Conservation (phyloP, 2,329 filamentous ascomycete genomes). For the Hypomyces rosellus region DNA sequence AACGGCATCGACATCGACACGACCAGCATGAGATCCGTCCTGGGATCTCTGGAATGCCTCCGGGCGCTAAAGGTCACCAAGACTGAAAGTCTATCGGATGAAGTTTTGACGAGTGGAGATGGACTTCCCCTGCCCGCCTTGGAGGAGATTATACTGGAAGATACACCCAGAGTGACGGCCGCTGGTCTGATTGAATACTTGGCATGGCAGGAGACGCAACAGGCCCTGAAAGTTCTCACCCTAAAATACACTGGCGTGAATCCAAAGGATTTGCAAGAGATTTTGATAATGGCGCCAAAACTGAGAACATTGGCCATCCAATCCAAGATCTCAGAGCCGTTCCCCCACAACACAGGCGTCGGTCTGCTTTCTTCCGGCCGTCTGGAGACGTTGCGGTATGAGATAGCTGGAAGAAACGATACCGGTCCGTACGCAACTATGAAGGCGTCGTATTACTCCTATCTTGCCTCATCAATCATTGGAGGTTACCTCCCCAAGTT, state of each 20-base stretch:
- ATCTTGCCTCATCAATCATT: conserved; percentile 77
- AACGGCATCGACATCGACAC: conserved; percentile 64
- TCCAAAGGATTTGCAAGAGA: conserved; percentile 51
- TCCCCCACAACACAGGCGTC: conserved; percentile 40
- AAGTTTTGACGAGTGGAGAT: conserved; percentile 62
- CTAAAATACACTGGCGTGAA: conserved; percentile 67
- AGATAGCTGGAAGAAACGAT: conserved; percentile 60
- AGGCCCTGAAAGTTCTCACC: conserved; percentile 59
- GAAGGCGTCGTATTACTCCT: conserved; percentile 68
- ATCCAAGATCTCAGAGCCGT: conserved; percentile 42
- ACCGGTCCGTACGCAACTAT: conserved; percentile 52
- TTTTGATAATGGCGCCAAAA: conserved; percentile 51
- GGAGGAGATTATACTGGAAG: conserved; percentile 64
- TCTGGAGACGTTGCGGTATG: conserved; percentile 70
- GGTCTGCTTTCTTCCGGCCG: conserved; percentile 62
- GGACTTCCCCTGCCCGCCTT: conserved; percentile 68
- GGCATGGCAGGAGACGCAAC: conserved; percentile 50
- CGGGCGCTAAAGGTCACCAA: conserved; percentile 69
- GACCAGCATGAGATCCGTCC: conserved; percentile 60
- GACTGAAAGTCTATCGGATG: conserved; percentile 65
- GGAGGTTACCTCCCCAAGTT: conserved; percentile 68
- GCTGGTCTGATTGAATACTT: conserved; percentile 66
- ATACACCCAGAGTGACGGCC: conserved; percentile 65
- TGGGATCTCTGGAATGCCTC: conserved; percentile 61
- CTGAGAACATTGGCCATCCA: conserved; percentile 53